These are phyloP conservation scores for Candida taoyuanica DNA, from an alignment of 805 yeast genomes.

Conservation along the genomic window DNA sequence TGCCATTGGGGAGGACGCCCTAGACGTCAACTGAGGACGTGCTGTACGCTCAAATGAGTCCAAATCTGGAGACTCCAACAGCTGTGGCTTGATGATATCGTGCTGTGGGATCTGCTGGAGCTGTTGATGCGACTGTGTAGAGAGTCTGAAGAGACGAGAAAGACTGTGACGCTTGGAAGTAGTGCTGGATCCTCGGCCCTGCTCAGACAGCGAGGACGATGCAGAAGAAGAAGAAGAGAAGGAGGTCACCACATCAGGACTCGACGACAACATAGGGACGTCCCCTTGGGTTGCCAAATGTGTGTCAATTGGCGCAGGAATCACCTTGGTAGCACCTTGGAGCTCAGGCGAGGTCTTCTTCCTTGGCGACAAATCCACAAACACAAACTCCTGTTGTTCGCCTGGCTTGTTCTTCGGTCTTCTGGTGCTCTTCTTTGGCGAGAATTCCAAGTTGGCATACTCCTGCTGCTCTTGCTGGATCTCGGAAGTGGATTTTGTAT, in stretches of 20 bases:
- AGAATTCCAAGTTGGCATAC: slow-evolving; percentile 25
- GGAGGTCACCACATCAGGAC: neutral
- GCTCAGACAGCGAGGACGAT: neutral
- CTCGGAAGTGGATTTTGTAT: slow-evolving; percentile 21
- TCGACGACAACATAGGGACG: slow-evolving; percentile 1
- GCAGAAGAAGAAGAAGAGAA: slow-evolving; percentile 1
- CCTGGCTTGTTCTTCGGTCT: slow-evolving; percentile 26
- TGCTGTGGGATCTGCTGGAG: neutral
- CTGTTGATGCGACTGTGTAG: slow-evolving; percentile 2
- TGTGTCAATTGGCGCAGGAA: neutral
- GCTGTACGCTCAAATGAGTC: neutral
- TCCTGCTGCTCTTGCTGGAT: slow-evolving; percentile 22
- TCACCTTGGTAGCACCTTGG: neutral
- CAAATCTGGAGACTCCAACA: slow-evolving; percentile 12
- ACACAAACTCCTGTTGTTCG: slow-evolving; percentile 27
- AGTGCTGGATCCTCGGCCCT: neutral
- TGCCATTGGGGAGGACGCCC: slow-evolving; percentile 6
- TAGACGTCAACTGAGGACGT: slow-evolving; percentile 2
- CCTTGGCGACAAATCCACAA: slow-evolving; percentile 27
- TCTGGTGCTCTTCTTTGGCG: slow-evolving; percentile 23
- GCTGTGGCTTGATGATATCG: slow-evolving; percentile 6
- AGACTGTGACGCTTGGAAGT: slow-evolving; percentile 6
- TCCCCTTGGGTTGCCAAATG: neutral
- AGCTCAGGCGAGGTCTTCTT: slow-evolving; percentile 16
- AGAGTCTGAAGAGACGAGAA: slow-evolving; percentile 14